These are phyloP conservation scores for Geosmithia morbida DNA, from an alignment of 2,329 filamentous ascomycete genomes.

Conservation along the genomic window DNA sequence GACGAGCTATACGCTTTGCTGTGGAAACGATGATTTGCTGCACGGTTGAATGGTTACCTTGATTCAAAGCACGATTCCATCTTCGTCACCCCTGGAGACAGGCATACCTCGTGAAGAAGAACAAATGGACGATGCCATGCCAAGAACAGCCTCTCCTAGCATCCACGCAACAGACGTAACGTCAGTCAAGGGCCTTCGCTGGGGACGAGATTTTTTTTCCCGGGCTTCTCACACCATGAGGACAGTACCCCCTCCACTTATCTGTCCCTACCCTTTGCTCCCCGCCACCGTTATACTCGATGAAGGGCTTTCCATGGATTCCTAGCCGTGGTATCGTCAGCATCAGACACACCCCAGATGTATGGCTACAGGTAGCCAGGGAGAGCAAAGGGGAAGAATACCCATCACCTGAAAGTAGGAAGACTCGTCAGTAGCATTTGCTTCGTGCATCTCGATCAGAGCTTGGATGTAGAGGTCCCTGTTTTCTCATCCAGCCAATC, in stretches of 20 bases:
- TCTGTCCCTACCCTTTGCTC: conserved; percentile 4
- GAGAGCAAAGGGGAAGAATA: conserved; percentile 8
- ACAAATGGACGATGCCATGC: conserved; percentile 44
- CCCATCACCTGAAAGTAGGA: conserved; percentile 38
- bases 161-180: background rate
- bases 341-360: conserved; percentile 1
- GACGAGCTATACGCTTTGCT: conserved; percentile 27
- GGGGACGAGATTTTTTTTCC: background rate
- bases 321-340: conserved; percentile 8
- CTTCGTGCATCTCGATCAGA: conserved; percentile 25
- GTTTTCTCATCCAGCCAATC: background rate
- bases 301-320: conserved; percentile 26
- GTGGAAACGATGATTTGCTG: conserved; percentile 36
- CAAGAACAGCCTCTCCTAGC: conserved; percentile 31
- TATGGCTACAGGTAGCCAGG: background rate
- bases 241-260: conserved; percentile 27
- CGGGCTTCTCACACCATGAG: conserved; percentile 24
- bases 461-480: conserved; percentile 37
- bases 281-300: conserved; percentile 27
- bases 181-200: background rate
- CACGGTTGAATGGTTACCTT: background rate
- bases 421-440: conserved; percentile 21
- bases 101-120: conserved; percentile 34
- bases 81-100: background rate
- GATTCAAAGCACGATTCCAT: background rate